A percentile compares a stretch with the other conserved stretches of the same genome.
Evolutionary conservation across 169 alveolate genomes (phyloP).

Genomic region (Miamiensis avidus): DNA sequence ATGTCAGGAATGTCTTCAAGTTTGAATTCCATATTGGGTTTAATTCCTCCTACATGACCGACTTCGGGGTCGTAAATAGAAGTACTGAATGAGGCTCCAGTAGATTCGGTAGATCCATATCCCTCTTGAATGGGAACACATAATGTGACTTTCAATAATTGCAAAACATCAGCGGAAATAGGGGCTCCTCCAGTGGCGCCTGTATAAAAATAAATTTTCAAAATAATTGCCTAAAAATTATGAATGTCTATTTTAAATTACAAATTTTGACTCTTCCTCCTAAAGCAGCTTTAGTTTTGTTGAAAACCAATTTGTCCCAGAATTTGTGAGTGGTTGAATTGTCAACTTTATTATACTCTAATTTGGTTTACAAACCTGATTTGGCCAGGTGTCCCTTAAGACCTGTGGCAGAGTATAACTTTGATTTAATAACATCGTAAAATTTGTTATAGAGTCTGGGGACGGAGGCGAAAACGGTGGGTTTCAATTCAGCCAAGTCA

Average conservation of each 20-base stretch:
- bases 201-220: conserved; percentile 67
- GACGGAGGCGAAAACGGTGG: conserved; percentile 57
- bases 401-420: conserved; percentile 37
- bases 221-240: background rate
- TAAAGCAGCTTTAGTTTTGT: background rate
- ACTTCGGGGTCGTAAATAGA: conserved; percentile 48
- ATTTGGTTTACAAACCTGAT: conserved; percentile 48
- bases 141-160: conserved; percentile 54
- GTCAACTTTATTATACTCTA: conserved; percentile 14
- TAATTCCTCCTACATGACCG: conserved; percentile 75
- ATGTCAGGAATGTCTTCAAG: conserved; percentile 78
- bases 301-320: conserved; percentile 54
- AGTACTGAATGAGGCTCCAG: conserved; percentile 64
- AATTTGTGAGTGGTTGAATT: conserved; percentile 35
- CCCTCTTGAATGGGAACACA: conserved; percentile 71
- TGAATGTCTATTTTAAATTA: background rate
- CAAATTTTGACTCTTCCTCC: conserved; percentile 16
- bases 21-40: conserved; percentile 59
- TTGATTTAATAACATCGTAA: conserved; percentile 54
- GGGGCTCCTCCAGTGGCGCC: conserved; percentile 83
- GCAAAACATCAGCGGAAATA: conserved; percentile 60
- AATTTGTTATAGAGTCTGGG: conserved; percentile 65
- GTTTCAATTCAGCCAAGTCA: conserved; percentile 45
- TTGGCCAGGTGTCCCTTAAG: conserved; percentile 36
- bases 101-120: conserved; percentile 76